phyloP scores from a whole-genome alignment of 1,284 basidiomycete genomes.

The Gymnopus androsaceus region DNA sequence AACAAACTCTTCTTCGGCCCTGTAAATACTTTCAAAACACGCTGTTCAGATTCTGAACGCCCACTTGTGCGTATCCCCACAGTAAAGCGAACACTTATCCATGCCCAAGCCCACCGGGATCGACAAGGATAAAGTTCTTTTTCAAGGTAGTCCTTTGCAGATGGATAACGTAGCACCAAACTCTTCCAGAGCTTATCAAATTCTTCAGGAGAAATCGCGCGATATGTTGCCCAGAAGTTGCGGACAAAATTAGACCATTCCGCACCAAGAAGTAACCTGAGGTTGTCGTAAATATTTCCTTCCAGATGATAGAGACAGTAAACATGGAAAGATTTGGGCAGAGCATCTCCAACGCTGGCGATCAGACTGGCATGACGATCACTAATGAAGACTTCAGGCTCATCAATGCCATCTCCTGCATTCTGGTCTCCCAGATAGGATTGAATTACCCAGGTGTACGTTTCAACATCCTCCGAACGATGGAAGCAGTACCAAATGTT shows the following conservation, averaged over 20 bases:
- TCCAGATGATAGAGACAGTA: conserved; percentile 31
- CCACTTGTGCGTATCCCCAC: conserved; percentile 31
- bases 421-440: conserved; percentile 22
- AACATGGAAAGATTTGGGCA: conserved; percentile 24
- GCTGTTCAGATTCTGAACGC: conserved; percentile 28
- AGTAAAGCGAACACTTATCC: conserved; percentile 27
- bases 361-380: conserved; percentile 25
- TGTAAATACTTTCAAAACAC: conserved; percentile 24
- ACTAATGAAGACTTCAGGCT: conserved; percentile 20
- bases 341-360: not conserved
- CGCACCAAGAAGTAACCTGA: conserved; percentile 17
- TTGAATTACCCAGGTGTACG: conserved; percentile 28
- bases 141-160: conserved; percentile 25
- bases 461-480: conserved; percentile 22
- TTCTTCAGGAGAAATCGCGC: conserved; percentile 29
- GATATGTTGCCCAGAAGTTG: conserved; percentile 29
- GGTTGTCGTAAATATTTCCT: conserved; percentile 25
- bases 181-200: conserved; percentile 25
- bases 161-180: conserved; percentile 17
- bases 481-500: conserved; percentile 31
- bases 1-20: conserved; percentile 25
- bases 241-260: conserved; percentile 23
- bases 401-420: conserved; percentile 1
- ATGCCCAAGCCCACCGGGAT: conserved; percentile 34
- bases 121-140: conserved; percentile 27